Evolutionary conservation across 1,139 yeast species (phyloP).

Genomic region (Blastobotrys malaysiensis): DNA sequence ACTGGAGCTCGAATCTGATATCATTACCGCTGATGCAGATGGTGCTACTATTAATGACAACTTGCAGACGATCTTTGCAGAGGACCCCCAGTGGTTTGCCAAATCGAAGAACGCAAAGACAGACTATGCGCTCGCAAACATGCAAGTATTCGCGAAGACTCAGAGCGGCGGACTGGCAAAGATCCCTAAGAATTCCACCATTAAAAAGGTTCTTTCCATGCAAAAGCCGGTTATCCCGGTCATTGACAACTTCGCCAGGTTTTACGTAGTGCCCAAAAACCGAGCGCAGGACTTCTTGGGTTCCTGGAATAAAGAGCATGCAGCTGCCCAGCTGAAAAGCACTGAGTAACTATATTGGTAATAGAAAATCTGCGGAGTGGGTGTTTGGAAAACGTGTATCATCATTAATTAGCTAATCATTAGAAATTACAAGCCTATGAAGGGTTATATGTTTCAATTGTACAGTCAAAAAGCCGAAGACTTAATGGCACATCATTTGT

Average conservation of each 20-base stretch:
- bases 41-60: conserved; percentile 52
- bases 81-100: conserved; percentile 69
- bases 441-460: conserved; percentile 65
- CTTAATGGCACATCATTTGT: conserved; percentile 65
- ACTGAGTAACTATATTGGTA: conserved; percentile 1
- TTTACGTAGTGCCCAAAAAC: conserved; percentile 75
- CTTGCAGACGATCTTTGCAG: conserved; percentile 44
- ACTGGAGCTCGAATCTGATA: conserved; percentile 77
- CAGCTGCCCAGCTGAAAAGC: conserved; percentile 10
- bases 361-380: too few species aligned
- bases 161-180: conserved; percentile 77
- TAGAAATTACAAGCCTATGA: conserved; percentile 12
- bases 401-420: background rate
- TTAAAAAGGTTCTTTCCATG: conserved; percentile 59
- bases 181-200: conserved; percentile 69
- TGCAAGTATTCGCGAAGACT: conserved; percentile 81
- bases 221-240: conserved; percentile 66
- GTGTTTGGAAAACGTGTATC: background rate
- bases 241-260: conserved; percentile 66
- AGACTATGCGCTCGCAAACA: conserved; percentile 51
- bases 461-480: conserved; percentile 69
- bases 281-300: conserved; percentile 62
- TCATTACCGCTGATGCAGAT: conserved; percentile 60
- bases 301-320: conserved; percentile 56
- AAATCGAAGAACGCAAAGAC: conserved; percentile 29